phyloP scores from a whole-genome alignment of 208 protist genomes.

The Perkinsela sp. region DNA sequence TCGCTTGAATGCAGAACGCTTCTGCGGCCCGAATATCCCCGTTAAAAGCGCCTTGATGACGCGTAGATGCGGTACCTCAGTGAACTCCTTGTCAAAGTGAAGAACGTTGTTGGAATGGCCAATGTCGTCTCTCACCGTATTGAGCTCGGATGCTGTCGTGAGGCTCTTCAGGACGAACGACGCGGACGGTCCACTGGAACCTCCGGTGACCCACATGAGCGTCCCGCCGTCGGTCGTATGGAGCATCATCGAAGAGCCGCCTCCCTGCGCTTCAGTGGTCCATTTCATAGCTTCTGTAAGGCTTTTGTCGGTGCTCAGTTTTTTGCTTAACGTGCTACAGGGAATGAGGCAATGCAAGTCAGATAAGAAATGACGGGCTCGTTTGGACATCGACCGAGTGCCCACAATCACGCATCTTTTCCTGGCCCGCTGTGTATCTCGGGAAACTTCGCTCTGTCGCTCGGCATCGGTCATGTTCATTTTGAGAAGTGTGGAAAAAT shows the following conservation, averaged over 20 bases:
- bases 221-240: conserved; percentile 58
- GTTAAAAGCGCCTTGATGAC: conserved; percentile 82
- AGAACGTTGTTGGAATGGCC: conserved; percentile 82
- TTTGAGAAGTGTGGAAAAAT: no score
- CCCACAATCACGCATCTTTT: conserved; percentile 72
- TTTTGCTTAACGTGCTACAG: conserved; percentile 70
- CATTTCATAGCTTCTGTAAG: conserved; percentile 40
- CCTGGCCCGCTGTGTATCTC: no score
- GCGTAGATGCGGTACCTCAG: conserved; percentile 44
- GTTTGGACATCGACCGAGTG: conserved; percentile 52
- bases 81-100: conserved; percentile 85
- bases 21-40: conserved; percentile 80
- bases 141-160: conserved; percentile 86
- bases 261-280: conserved; percentile 62
- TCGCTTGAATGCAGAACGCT: conserved; percentile 85
- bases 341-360: conserved; percentile 73
- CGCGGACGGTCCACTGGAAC: conserved; percentile 65
- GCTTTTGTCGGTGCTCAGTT: conserved; percentile 37
- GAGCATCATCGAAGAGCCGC: conserved; percentile 69
- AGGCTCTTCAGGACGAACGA: conserved; percentile 81
- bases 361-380: conserved; percentile 69
- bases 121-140: conserved; percentile 90
- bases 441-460: no score
- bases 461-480: no score
- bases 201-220: conserved; percentile 74